phyloP scores from a whole-genome alignment of 805 yeast species.

The Cyberlindnera subsufficiens region DNA sequence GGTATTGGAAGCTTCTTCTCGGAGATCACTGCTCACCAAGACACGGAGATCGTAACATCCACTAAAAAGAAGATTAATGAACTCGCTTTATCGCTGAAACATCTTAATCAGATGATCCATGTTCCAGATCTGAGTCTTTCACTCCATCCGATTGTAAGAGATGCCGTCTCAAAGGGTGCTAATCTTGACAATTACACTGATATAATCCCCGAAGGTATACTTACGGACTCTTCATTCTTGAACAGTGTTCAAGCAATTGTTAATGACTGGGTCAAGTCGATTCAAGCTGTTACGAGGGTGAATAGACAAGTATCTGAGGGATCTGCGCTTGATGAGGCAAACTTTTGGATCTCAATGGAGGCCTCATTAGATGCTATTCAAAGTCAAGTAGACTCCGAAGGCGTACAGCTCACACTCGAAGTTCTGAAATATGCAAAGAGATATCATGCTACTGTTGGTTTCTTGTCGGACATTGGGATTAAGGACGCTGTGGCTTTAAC shows the following conservation, averaged over 20 bases:
- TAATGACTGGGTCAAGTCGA: constrained; percentile 66
- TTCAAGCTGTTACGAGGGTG: constrained; percentile 50
- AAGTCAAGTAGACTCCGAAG: constrained; percentile 49
- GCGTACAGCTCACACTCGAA: constrained; percentile 51
- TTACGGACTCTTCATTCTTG: constrained; percentile 49
- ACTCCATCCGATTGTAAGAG: constrained; percentile 46
- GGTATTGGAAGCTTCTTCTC: constrained; percentile 73
- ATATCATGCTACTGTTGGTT: constrained; percentile 71
- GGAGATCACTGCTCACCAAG: constrained; percentile 27
- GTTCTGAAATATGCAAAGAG: constrained; percentile 66
- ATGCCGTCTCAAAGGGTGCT: constrained; percentile 32
- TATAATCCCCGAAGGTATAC: constrained; percentile 29
- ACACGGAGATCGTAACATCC: constrained; percentile 31
- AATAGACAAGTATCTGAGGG: constrained; percentile 51
- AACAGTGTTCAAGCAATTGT: constrained; percentile 67
- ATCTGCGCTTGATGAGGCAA: constrained; percentile 57
- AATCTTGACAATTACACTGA: constrained; percentile 18
- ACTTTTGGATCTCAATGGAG: constrained; percentile 76
- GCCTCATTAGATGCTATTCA: constrained; percentile 48
- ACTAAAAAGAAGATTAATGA: constrained; percentile 66
- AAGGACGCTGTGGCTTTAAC: constrained; percentile 46
- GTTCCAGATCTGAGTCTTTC: constrained; percentile 55
- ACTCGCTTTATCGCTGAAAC: constrained; percentile 58
- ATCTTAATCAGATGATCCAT: constrained; percentile 60
- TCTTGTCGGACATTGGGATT: constrained; percentile 66